phyloP scores from a whole-genome alignment of 768 basidiomycete genomes.

The Podaxis carcinomalis region DNA sequence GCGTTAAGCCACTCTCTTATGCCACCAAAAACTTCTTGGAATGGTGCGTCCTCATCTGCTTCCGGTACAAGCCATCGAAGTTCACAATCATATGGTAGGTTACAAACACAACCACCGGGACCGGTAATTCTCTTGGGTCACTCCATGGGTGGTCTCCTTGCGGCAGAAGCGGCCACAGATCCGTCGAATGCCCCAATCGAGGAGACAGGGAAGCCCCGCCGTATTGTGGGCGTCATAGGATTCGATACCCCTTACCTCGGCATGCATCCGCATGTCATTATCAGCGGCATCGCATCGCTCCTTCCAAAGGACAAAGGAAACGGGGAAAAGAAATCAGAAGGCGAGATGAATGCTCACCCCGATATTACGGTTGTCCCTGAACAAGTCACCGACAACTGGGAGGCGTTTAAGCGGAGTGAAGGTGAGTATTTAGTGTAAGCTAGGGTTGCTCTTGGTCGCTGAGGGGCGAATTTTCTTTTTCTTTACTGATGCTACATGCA shows the following conservation, averaged over 20 bases:
- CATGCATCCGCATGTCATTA: conserved; percentile 59
- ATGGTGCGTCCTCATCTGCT: conserved; percentile 34
- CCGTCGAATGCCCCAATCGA: conserved; percentile 29
- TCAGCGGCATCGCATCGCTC: conserved; percentile 51
- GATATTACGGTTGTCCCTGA: conserved; percentile 41
- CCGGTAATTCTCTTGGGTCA: conserved; percentile 53
- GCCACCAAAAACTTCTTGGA: conserved; percentile 51
- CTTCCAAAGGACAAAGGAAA: conserved; percentile 34
- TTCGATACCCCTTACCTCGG: conserved; percentile 59
- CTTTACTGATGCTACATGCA: neutral
- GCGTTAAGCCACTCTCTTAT: conserved; percentile 44
- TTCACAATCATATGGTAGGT: conserved; percentile 28
- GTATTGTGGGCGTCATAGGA: conserved; percentile 51
- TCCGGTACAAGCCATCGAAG: neutral
- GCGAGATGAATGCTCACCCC: conserved; percentile 38
- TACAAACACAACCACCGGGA: conserved; percentile 49
- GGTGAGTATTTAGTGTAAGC: conserved; percentile 15
- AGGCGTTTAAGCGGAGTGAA: conserved; percentile 33
- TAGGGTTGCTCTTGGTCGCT: neutral
- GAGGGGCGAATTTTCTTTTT: neutral
- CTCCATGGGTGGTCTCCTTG: conserved; percentile 60
- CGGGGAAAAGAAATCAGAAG: conserved; percentile 26
- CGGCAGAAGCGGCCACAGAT: conserved; percentile 50
- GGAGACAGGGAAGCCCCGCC: conserved; percentile 27
- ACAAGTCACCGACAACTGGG: conserved; percentile 47